Base-by-base conservation (phyloP, 371 early-diverging fungal genomes). In the Catenaria anguillulae region DNA sequence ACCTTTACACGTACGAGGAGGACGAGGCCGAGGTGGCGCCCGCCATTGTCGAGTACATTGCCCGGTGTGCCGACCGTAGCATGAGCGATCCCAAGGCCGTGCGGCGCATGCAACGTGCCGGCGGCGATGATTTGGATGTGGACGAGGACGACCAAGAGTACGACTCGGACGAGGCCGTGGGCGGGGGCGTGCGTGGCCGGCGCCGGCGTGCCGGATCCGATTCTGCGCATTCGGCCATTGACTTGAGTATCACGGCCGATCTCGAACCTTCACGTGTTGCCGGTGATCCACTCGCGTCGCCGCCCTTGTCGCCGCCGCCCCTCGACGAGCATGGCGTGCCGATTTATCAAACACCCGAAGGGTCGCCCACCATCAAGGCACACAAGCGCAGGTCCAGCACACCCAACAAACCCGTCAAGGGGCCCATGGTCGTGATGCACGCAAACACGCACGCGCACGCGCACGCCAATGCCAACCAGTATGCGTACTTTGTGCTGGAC, bases 1-100 rank as follows among this genome's bases (percentile, higher is more conserved):
- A 79, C 13, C 73, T 76, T 45, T 94, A 94, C 68, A 79, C 85
- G 13, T 94, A 90, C 66, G 95, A 94, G 65, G 83, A 88, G 8
- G 80, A 80, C 24, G 95, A 94, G 65, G 59, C 71, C 17, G 68
- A 73, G 12, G 63, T 91, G 36, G 76, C 87, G 8, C 77, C 77
- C 21, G 90, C 85, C 52, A 75, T 92, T 2, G 79, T 77, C 60
- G 76, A 77, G 50, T 89, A 89, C 68, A 80, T 89, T 10, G 67
- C 78, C 43, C 81, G 83, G 46, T 69, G 78, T 15, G 84, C 81
- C 31, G 78, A 80, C 55, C 85, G 84, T 54, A 31, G 29, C 2
- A 10, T 10, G 5, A 10, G 29, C 29, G 58, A 33, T 31, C n/a
- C 29, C 36, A 36, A 33, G 4, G 31, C 31, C 13, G 55, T 21